A percentile compares a stretch with the other conserved stretches of the same genome.
Evolutionary conservation across 495 filamentous ascomycete genomes (phyloP).

Genomic region (Friedmanniomyces endolithicus): DNA sequence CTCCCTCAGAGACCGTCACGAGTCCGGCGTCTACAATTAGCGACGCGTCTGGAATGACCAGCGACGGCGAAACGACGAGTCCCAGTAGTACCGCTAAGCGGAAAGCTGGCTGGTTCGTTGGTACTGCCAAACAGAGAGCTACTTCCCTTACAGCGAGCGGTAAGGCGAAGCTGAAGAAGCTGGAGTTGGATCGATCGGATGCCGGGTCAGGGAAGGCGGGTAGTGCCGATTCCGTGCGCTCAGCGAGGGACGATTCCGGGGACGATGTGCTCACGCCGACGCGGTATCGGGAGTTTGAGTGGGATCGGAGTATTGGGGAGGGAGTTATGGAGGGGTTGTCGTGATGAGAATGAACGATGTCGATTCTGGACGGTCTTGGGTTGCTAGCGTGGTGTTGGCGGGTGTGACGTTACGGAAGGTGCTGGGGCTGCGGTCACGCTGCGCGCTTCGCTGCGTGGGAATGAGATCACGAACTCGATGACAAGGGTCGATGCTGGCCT

Average conservation of each 20-base stretch:
- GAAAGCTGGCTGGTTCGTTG: slow-evolving; percentile 15
- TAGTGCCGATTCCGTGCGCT: slow-evolving; percentile 25
- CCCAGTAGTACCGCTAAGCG: slow-evolving; percentile 1
- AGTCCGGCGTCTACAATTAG: no score
- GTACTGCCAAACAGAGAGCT: slow-evolving; percentile 10
- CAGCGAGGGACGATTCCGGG: slow-evolving; percentile 36
- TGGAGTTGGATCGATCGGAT: slow-evolving; percentile 12
- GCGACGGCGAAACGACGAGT: not conserved
- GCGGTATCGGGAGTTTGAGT: slow-evolving; percentile 32
- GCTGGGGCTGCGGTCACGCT: no score
- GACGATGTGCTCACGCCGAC: slow-evolving; percentile 36
- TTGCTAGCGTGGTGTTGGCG: not conserved
- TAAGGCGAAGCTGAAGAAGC: not conserved
- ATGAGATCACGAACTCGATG: no score
- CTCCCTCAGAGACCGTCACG: no score
- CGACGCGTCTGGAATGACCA: not conserved
- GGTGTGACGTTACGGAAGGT: no score
- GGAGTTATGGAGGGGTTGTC: slow-evolving; percentile 40
- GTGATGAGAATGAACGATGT: slow-evolving; percentile 1
- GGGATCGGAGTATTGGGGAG: slow-evolving; percentile 47
- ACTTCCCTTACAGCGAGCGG: slow-evolving; percentile 9
- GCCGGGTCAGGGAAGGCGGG: slow-evolving; percentile 26
- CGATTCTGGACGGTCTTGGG: not conserved
- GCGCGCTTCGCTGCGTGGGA: no score
- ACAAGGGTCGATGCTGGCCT: no score